Conservation (phyloP, 2,329 filamentous ascomycete genomes). For the Aspergillus ruber region DNA sequence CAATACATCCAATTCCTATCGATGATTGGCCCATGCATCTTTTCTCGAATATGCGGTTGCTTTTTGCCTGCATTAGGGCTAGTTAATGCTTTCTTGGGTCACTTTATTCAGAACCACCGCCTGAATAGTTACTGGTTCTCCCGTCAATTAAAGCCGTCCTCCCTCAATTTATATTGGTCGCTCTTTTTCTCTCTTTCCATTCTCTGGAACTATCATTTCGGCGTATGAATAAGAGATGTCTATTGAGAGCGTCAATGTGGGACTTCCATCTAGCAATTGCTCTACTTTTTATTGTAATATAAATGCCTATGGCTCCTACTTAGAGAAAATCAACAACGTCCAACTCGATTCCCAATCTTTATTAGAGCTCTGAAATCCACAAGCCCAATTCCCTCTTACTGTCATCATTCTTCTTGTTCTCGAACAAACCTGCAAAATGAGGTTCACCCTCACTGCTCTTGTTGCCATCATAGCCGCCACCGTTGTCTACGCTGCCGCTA, state of each 20-base stretch:
- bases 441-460: conserved; percentile 26
- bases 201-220: background rate
- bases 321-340: too few relatives aligned
- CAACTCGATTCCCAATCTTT: too few relatives aligned
- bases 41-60: background rate
- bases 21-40: background rate
- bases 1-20: background rate
- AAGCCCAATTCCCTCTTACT: background rate
- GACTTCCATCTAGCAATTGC: background rate
- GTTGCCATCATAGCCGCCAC: conserved; percentile 37
- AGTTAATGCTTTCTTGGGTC: too few relatives aligned
- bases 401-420: background rate
- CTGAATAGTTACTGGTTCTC: background rate
- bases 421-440: background rate
- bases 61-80: too few relatives aligned
- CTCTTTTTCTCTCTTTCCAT: background rate
- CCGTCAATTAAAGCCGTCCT: background rate
- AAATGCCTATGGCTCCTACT: background rate
- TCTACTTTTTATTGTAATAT: background rate
- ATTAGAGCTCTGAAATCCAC: background rate
- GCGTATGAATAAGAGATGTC: conserved; percentile 4
- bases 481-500: conserved; percentile 23
- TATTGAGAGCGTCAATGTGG: background rate
- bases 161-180: background rate
- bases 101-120: too few relatives aligned